Evolutionary conservation across 331 rosid genomes (phyloP).

Genomic region (Erythrophleum ivorense): DNA sequence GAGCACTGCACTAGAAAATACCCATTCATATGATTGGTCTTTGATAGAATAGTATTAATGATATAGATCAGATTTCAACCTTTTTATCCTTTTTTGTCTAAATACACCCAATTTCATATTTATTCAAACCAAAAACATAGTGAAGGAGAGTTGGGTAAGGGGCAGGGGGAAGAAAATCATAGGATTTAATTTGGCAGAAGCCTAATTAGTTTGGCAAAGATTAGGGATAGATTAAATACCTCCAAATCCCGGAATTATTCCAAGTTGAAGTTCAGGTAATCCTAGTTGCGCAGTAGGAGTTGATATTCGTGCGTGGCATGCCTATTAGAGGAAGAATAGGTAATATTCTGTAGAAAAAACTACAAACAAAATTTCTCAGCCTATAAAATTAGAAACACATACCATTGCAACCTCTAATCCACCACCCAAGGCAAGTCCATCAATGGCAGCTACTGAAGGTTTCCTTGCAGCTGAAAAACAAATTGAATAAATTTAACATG

Average conservation of each 20-base stretch:
- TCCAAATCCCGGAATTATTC: conserved; percentile 98
- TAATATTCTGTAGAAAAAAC: conserved; percentile 27
- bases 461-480: conserved; percentile 71
- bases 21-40: background rate
- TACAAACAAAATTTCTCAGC: background rate
- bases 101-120: conserved; percentile 28
- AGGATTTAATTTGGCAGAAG: background rate
- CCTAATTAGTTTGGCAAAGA: background rate
- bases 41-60: conserved; percentile 22
- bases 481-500: conserved; percentile 12
- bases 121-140: background rate
- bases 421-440: conserved; percentile 99
- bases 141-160: background rate
- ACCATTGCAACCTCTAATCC: conserved; percentile 99
- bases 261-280: conserved; percentile 97
- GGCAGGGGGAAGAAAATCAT: background rate
- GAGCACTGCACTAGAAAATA: background rate
- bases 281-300: conserved; percentile 90
- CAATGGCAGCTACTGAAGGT: conserved; percentile 97
- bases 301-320: conserved; percentile 88
- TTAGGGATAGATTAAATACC: conserved; percentile 51
- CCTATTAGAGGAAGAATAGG: conserved; percentile 53
- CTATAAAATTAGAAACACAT: conserved; percentile 41
- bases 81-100: conserved; percentile 9
- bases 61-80: background rate